Evolutionary conservation across 805 yeast genomes (phyloP), one percentile per base, ranked within the genome.

Genomic region (Sungouiella blattae): DNA sequence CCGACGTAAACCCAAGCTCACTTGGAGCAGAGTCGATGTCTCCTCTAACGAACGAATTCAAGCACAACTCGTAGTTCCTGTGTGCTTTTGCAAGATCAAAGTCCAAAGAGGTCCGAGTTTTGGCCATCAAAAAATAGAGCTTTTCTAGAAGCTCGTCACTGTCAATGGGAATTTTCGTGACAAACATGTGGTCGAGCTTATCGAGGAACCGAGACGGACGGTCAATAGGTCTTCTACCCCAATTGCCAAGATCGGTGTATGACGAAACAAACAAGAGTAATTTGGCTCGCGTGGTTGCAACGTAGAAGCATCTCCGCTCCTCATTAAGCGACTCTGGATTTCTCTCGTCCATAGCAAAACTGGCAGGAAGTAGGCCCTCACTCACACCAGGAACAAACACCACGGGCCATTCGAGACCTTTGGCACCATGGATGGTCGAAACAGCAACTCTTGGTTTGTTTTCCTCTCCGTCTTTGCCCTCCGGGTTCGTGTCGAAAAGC

Each of bases 391-490:
- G 87, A 9, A 87, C 74, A 52, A 87, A 86, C 0, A 91, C 97
- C 11, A 86, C 77, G 0, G 95, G 91, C 97, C 98, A 91, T 55
- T 91, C 98, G 2, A 89, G 66, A 1, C 98, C 98, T 55, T 91
- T 91, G 1, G 97, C 79, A 0, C 88, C 87, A 55, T 91, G 98
- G 9, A 91, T 83, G 0, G 98, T 93, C 0, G 95, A 83, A 0
- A 91, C 35, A 4, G 70, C 60, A 33, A 49, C 64, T 40, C 52
- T 59, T 5, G 62, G 62, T 6, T 42, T 32, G 16, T 32, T 33
- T 15, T 32, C 35, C n/a, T 36, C 27, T 5, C 43, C 44, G 12
- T 39, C 40, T 11, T 44, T 48, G 12, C 50, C 52, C 5, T 43
- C 47, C 3, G 56, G 63, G 11, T 47, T 44, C 2, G 47, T 35